Base-by-base conservation (phyloP, 2,329 filamentous ascomycete species). In the Venturiaceae sp. region DNA sequence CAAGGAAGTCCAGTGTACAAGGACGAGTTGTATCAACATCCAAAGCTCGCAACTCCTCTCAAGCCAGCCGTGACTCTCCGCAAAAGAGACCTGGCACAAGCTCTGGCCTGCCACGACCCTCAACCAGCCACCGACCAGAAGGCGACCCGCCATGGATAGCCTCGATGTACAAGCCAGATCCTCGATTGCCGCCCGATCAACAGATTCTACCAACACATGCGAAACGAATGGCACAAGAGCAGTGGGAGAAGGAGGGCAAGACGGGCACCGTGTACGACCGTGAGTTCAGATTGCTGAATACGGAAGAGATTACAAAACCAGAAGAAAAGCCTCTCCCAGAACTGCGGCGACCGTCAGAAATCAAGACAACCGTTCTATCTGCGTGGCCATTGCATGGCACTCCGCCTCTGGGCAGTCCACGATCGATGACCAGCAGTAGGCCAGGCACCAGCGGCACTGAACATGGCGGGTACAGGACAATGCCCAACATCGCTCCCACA, bases 131-230 rank as follows among this genome's bases (percentile, higher is more conserved):
- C 64, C 88, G 86, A 68, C 92, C 92, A 0, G 94, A 97, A 76
- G 94, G 94, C 21, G 92, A 97, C 57, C 91, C 94, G 9, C 94
- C 94, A 55, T 99, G 94, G 94, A 83, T 97, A 73, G 83, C 94
- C 50, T 89, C 88, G 23, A 90, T 95, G 73, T 99, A 96, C 73
- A 95, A 95, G 68, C 94, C 94, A 0, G 94, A 99, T 69, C 94
- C 94, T 32, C 86, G 91, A 61, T 78, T 99, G 34, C 94, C 94
- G 5, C 94, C 91, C 0, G 94, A 99, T 62, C 89, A 99, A 71
- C 94, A 99, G 69, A 85, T 99, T 57, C 83, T 99, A 11, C 94
- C 94, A 0, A 97, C 94, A 0, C 91, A 97, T 62, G 94, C 94
- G 13, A 90, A 87, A 66, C 83, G 90, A 58, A 80, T 97, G 71